These are phyloP conservation scores for Tricholoma terreum DNA, from an alignment of 768 basidiomycete genomes.

Conservation along the genomic window DNA sequence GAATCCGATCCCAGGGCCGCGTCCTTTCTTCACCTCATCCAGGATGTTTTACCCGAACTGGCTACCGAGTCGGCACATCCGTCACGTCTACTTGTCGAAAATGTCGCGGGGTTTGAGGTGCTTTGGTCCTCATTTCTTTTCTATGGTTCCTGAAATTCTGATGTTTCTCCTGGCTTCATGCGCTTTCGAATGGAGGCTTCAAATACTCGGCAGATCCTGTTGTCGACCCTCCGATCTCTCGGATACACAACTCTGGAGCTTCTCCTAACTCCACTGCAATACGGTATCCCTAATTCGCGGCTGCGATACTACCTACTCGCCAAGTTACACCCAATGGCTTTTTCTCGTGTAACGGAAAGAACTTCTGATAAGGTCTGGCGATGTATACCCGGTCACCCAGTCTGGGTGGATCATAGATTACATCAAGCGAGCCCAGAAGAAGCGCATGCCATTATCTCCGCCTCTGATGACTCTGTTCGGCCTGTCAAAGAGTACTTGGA, in stretches of 20 bases:
- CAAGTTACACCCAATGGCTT: slow-evolving; percentile 41
- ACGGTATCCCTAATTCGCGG: slow-evolving; percentile 79
- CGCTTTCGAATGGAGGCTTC: slow-evolving; percentile 48
- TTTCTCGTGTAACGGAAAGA: slow-evolving; percentile 23
- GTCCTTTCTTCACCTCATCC: slow-evolving; percentile 72
- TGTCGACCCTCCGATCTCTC: slow-evolving; percentile 47
- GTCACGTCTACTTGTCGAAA: slow-evolving; percentile 64
- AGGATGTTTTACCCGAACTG: slow-evolving; percentile 59
- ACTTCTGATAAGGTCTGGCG: slow-evolving; percentile 36
- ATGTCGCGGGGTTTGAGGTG: slow-evolving; percentile 84
- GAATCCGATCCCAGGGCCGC: slow-evolving; percentile 69
- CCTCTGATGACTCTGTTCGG: slow-evolving; percentile 4
- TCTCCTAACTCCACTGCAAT: slow-evolving; percentile 72
- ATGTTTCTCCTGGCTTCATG: slow-evolving; percentile 4
- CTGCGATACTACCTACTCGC: slow-evolving; percentile 79
- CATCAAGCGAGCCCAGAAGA: background rate
- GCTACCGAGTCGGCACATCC: slow-evolving; percentile 46
- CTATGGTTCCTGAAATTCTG: slow-evolving; percentile 1
- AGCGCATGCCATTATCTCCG: background rate
- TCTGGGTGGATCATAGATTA: slow-evolving; percentile 41
- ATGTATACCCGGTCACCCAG: slow-evolving; percentile 47
- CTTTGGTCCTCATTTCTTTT: slow-evolving; percentile 13
- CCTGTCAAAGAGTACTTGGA: slow-evolving; percentile 44
- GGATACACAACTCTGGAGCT: slow-evolving; percentile 62
- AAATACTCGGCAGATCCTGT: slow-evolving; percentile 54